phyloP scores from a whole-genome alignment of 2,329 filamentous ascomycete species.

The Diaporthe destruens region DNA sequence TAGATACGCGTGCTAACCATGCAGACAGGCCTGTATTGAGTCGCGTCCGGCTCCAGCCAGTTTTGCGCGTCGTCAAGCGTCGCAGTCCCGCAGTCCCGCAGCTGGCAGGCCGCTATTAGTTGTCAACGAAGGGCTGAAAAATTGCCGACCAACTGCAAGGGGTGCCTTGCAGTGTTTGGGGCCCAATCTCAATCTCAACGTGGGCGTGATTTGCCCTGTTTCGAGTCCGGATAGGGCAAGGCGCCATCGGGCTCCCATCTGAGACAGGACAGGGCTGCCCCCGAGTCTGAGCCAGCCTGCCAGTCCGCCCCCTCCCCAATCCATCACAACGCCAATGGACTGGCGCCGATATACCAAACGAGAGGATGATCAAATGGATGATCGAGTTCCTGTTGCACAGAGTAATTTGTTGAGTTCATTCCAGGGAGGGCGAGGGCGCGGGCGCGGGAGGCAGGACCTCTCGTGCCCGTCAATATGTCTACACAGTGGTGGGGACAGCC shows the following conservation, averaged over 20 bases:
- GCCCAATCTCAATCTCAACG: slow-evolving; percentile 34
- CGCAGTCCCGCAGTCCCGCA: neutral
- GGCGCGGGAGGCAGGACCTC: neutral
- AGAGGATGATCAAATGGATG: neutral
- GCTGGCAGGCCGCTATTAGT: slow-evolving; percentile 1
- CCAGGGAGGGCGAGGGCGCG: too few relatives aligned
- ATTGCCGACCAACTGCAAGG: slow-evolving; percentile 31
- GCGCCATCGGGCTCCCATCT: slow-evolving; percentile 31
- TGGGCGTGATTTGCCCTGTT: slow-evolving; percentile 28
- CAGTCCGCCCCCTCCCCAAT: neutral
- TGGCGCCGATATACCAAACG: neutral
- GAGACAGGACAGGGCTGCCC: slow-evolving; percentile 27
- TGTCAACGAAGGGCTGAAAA: slow-evolving; percentile 32
- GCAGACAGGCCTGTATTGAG: neutral
- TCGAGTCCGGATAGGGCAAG: slow-evolving; percentile 24
- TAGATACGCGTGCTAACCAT: neutral
- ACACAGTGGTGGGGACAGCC: neutral
- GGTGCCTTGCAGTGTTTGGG: slow-evolving; percentile 25
- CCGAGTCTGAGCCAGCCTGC: slow-evolving; percentile 28
- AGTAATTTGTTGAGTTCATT: slow-evolving; percentile 26
- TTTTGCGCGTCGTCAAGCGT: neutral
- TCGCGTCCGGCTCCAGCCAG: neutral
- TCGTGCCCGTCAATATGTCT: neutral
- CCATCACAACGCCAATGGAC: slow-evolving; percentile 16
- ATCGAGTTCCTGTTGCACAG: neutral